These are phyloP conservation scores for Bisporella sp. DNA, from an alignment of 2,329 filamentous ascomycete species.

Conservation along the genomic window DNA sequence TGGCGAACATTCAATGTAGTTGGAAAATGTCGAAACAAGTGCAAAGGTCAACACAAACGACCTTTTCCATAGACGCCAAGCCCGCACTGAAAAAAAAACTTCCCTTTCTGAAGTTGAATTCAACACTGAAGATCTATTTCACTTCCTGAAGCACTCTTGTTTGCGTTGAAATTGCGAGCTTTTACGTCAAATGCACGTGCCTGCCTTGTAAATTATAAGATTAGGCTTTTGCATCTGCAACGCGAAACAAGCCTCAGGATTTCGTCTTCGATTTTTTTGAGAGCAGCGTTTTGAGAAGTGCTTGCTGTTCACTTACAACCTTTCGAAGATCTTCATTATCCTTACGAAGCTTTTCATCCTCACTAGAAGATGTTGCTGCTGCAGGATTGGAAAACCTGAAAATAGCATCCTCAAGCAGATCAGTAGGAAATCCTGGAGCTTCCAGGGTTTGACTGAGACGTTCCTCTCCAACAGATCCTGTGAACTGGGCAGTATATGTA, in stretches of 20 bases:
- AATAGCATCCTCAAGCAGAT: slow-evolving; percentile 43
- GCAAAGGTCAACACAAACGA: no score
- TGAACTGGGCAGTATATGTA: slow-evolving; percentile 58
- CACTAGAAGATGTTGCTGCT: slow-evolving; percentile 26
- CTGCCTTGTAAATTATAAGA: no score
- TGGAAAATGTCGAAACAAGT: no score
- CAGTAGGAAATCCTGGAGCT: slow-evolving; percentile 21
- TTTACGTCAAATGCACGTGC: no score
- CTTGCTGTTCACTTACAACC: slow-evolving; percentile 37
- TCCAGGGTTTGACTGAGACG: slow-evolving; percentile 16
- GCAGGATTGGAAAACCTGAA: slow-evolving; percentile 33
- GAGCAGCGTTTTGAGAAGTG: slow-evolving; percentile 34
- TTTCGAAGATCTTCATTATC: slow-evolving; percentile 39
- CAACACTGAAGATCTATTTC: no score
- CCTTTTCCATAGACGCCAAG: no score
- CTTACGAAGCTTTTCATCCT: slow-evolving; percentile 27
- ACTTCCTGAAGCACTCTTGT: no score
- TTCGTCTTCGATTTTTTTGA: slow-evolving; percentile 25
- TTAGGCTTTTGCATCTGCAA: no score
- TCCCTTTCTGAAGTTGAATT: no score
- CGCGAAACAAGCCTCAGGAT: slow-evolving; percentile 6
- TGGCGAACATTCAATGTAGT: no score
- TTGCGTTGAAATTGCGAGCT: no score
- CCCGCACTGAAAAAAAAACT: no score
- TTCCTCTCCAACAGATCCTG: slow-evolving; percentile 22